Conservation (phyloP, 83 land plant genomes). For the Thuja plicata region DNA sequence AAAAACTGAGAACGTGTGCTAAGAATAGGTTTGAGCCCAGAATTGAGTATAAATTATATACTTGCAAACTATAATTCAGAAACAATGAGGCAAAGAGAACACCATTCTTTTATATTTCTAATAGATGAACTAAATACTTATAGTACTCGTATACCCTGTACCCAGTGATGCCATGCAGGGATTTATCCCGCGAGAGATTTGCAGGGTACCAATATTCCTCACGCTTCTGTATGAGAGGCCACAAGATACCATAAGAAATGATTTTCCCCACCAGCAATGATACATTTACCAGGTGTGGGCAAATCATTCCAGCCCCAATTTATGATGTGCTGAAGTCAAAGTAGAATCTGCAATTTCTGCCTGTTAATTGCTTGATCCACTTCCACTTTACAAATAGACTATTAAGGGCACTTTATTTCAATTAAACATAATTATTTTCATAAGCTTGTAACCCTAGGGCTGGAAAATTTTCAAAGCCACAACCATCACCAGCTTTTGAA, state of each 20-base stretch:
- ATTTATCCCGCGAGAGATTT: background rate
- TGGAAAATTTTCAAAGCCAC: constrained; percentile 70
- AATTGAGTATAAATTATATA: too few species aligned
- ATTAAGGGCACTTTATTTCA: too few species aligned
- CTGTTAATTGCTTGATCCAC: too few species aligned
- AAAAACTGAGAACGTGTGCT: too few species aligned
- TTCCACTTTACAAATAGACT: too few species aligned
- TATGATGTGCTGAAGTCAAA: constrained; percentile 70
- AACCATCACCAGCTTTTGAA: constrained; percentile 48
- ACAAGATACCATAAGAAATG: constrained; percentile 74
- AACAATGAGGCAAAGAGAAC: too few species aligned
- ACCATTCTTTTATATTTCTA: too few species aligned
- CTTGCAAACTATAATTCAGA: too few species aligned
- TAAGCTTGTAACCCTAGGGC: constrained; percentile 68
- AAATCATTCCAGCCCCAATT: constrained; percentile 78
- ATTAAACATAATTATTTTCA: constrained; percentile 36
- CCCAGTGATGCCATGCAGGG: constrained; percentile 58
- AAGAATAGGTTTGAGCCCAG: too few species aligned
- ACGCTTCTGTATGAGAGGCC: constrained; percentile 52
- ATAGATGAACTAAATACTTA: too few species aligned
- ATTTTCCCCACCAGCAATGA: constrained; percentile 65
- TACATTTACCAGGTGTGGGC: constrained; percentile 63
- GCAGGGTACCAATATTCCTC: constrained; percentile 64
- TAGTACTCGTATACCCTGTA: constrained; percentile 40
- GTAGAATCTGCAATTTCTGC: constrained; percentile 52